A percentile compares a stretch with the other conserved stretches of the same genome.
These are phyloP conservation scores for Parasarocladium wereldwijsianum DNA, from an alignment of 2,329 filamentous ascomycete species.

Conservation along the genomic window DNA sequence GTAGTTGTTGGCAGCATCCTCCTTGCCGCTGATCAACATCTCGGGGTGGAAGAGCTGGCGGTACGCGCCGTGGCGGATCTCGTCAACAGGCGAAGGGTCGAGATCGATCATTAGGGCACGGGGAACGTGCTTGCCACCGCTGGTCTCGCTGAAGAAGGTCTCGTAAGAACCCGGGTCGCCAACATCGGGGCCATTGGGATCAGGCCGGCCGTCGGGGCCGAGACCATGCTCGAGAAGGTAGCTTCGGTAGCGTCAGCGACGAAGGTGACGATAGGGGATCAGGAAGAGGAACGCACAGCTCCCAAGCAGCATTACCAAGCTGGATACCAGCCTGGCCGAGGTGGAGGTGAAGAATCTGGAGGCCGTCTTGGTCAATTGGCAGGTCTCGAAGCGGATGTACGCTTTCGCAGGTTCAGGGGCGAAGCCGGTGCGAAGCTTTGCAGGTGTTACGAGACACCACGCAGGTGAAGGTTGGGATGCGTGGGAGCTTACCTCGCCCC, in stretches of 20 bases:
- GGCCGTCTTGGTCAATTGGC: constrained; percentile 3
- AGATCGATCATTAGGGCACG: constrained; percentile 60
- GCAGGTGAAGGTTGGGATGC: neutral
- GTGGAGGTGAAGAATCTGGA: constrained; percentile 48
- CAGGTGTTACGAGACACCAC: neutral
- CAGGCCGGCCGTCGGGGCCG: constrained; percentile 46
- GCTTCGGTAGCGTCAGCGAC: constrained; percentile 23
- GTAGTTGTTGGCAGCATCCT: constrained; percentile 67
- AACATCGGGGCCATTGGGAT: constrained; percentile 44
- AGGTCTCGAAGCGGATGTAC: neutral
- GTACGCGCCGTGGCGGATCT: constrained; percentile 55
- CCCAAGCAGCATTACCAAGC: constrained; percentile 63
- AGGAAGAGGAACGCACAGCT: constrained; percentile 43
- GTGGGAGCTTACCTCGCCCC: constrained; percentile 36
- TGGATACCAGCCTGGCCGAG: constrained; percentile 57
- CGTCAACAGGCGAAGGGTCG: constrained; percentile 59
- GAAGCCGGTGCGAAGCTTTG: neutral
- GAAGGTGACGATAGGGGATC: constrained; percentile 4
- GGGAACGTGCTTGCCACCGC: constrained; percentile 56
- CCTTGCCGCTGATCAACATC: constrained; percentile 58
- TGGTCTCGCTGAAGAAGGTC: constrained; percentile 63
- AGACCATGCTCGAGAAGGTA: constrained; percentile 63
- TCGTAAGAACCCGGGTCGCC: constrained; percentile 51
- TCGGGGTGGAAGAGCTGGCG: constrained; percentile 60
- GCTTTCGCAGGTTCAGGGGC: neutral